Evolutionary conservation across 2,329 filamentous ascomycete species (phyloP), one percentile per base, ranked within the genome.

Genomic region (Calonectria leucothoes): DNA sequence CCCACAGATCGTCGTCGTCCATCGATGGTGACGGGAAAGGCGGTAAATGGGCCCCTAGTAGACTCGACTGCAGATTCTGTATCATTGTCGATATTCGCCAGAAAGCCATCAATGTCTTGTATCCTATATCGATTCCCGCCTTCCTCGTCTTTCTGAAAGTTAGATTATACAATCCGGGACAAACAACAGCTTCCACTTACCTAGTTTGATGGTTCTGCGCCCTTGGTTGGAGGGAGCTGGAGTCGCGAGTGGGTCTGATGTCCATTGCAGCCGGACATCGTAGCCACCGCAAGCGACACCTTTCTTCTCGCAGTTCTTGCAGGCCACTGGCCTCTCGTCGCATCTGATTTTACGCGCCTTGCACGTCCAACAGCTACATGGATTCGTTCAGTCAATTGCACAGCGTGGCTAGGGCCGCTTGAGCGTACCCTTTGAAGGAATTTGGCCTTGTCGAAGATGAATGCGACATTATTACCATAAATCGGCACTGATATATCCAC

Each of bases 311-410:
- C 74, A 75, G 20, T 75, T 75, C n/a, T 25, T 59, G 48, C 74
- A 75, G 6, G 68, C 66, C 0, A 37, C 17, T 17, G 69, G 71
- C 27, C 68, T 48, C 25, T 74, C 71, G 29, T 75, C 74, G 31
- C 74, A 75, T 35, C 74, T 51, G 25, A 75, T 72, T 37, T 75
- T 75, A 17, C 74, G 72, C 17, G 66, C 49, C 20, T 75, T 75
- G 57, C 74, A 75, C 6, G 74, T 75, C 74, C 74, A 75, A 29
- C 74, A 75, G 14, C 74, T 75, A n/a, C 20, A 10, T 15, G 15
- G 3, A 11, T 63, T 52, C n/a, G n/a, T n/a, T n/a, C n/a, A 64
- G 55, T 35, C 3, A 12, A 23, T 5, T 6, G 3, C 4, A 27
- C n/a, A 63, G 29, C 1, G 25, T 4, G 6, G 42, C 7, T 8